Evolutionary conservation across 2,329 filamentous ascomycete species (phyloP).

Genomic region (Talaromyces piceae): DNA sequence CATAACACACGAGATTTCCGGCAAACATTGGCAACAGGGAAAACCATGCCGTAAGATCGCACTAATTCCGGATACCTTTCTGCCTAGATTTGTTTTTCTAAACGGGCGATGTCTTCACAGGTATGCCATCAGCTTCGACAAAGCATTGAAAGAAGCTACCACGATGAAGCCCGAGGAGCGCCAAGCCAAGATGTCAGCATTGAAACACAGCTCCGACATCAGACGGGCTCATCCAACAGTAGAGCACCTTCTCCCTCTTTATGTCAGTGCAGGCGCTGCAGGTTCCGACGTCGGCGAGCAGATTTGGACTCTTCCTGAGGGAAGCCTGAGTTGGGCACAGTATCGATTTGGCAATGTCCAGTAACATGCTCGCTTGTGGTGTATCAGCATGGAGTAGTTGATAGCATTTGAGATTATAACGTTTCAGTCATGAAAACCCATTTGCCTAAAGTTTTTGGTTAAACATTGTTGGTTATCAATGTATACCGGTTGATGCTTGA

Average conservation of each 20-base stretch:
- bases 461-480: too few relatives aligned
- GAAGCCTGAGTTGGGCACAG: slow-evolving; percentile 49
- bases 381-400: too few relatives aligned
- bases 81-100: too few relatives aligned
- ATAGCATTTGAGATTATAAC: too few relatives aligned
- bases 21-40: neutral
- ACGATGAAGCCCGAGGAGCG: slow-evolving; percentile 38
- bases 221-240: slow-evolving; percentile 57
- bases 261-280: slow-evolving; percentile 51
- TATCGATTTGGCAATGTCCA: slow-evolving; percentile 44
- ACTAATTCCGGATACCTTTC: too few relatives aligned
- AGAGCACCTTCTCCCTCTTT: slow-evolving; percentile 55
- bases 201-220: slow-evolving; percentile 47
- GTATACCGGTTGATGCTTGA: too few relatives aligned
- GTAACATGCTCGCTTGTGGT: too few relatives aligned
- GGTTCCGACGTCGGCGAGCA: slow-evolving; percentile 41
- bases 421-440: too few relatives aligned
- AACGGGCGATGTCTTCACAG: slow-evolving; percentile 15
- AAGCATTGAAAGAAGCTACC: slow-evolving; percentile 59
- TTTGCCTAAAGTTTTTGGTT: too few relatives aligned
- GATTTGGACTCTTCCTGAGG: slow-evolving; percentile 44
- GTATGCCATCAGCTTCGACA: slow-evolving; percentile 58
- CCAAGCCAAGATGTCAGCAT: slow-evolving; percentile 37
- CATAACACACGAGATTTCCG: slow-evolving; percentile 58
- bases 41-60: slow-evolving; percentile 10